Evolutionary conservation across 164 flowering plant species (phyloP).

Genomic region (Malania oleifera): DNA sequence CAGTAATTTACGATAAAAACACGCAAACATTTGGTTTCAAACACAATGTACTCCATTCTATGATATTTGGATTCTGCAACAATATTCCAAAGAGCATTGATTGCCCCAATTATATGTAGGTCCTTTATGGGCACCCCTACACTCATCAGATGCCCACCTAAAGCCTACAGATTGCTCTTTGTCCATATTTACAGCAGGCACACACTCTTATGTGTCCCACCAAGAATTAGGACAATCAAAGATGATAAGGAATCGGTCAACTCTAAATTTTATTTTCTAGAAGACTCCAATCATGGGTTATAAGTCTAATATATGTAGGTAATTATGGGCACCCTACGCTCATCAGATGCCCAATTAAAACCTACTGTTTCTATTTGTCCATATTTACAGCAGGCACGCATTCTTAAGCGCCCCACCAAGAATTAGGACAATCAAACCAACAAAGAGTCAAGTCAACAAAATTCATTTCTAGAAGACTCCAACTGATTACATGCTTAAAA

Average conservation of each 20-base stretch:
- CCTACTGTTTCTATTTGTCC: constrained; percentile 49
- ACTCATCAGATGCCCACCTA: constrained; percentile 55
- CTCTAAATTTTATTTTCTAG: no score
- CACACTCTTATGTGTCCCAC: constrained; percentile 43
- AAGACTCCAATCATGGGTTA: no score
- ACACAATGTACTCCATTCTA: no score
- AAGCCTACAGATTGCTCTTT: constrained; percentile 42
- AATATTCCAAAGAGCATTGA: neutral
- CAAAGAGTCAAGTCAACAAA: no score
- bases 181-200: constrained; percentile 80
- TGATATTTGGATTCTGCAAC: neutral
- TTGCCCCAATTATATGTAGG: neutral
- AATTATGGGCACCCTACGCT: constrained; percentile 30
- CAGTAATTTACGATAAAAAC: no score
- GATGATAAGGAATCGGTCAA: no score
- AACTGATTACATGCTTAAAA: no score
- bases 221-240: constrained; percentile 89
- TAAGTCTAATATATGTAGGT: no score
- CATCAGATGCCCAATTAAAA: constrained; percentile 59
- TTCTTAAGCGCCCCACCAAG: constrained; percentile 53
- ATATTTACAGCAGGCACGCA: constrained; percentile 69
- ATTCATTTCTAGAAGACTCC: no score
- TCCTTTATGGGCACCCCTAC: no score
- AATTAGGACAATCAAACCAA: constrained; percentile 87
- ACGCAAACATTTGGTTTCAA: no score